phyloP scores from a whole-genome alignment of 116 monocot genomes.

The Phalaenopsis hybrid region DNA sequence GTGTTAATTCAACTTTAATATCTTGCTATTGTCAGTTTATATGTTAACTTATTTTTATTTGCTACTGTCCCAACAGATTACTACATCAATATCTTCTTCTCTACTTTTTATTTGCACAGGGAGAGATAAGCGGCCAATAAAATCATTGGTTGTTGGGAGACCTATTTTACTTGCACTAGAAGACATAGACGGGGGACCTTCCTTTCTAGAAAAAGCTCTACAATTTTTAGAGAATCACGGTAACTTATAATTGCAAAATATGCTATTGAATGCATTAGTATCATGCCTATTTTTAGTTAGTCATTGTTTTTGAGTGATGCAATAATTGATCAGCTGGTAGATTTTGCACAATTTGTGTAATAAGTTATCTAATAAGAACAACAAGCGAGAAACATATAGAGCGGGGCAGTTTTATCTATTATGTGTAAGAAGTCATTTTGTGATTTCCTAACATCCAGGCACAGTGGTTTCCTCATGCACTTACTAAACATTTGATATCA shows the following conservation, averaged over 20 bases:
- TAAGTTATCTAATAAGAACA: not conserved
- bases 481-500: not conserved
- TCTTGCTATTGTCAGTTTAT: not conserved
- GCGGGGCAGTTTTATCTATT: not conserved
- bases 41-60: not conserved
- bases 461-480: not conserved
- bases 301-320: not conserved
- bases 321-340: not conserved
- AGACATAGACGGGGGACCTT: slow-evolving; percentile 97
- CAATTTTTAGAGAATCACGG: slow-evolving; percentile 87
- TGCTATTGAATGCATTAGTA: not conserved
- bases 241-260: slow-evolving; percentile 12
- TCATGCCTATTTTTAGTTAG: not conserved
- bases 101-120: slow-evolving; percentile 36
- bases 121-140: slow-evolving; percentile 90
- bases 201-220: slow-evolving; percentile 90
- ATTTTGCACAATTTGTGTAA: not conserved
- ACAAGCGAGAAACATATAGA: not conserved
- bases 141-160: slow-evolving; percentile 93
- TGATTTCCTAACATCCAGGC: no score
- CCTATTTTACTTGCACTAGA: slow-evolving; percentile 98
- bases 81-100: slow-evolving; percentile 1
- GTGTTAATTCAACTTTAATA: not conserved
- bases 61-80: not conserved
- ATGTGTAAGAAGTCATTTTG: no score